Evolutionary conservation across 2,329 filamentous ascomycete species (phyloP), one percentile per base, ranked within the genome.

Genomic region (Trichoderma guizhouense): DNA sequence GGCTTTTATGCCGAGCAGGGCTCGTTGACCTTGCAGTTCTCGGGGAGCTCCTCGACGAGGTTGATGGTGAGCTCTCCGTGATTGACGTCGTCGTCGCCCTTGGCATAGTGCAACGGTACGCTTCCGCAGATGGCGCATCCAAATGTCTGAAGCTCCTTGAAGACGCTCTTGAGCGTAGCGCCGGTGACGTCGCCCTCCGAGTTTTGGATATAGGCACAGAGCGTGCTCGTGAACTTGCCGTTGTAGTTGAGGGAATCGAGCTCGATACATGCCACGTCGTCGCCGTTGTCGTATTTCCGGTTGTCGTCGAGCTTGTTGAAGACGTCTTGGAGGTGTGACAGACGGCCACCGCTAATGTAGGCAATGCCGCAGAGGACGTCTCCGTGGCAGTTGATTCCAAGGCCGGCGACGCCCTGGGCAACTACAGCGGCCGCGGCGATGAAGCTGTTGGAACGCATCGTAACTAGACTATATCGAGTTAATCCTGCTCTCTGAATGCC

Each of bases 381-480:
- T 26, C 69, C 69, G 7, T 57, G 34, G 9, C 69, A 71, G 63
- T 71, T 71, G 39, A 71, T 71, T 14, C 69, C 69, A 6, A 67
- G 47, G 21, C 61, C 69, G 15, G 34, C 28, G 14, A 15, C 69
- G 36, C 63, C 39, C 28, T 71, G 63, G 8, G 68, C 60, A 15
- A 51, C 47, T 21, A 43, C 67, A 15, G 43, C 26, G 39, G 67
- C 67, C 7, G 51, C 15, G 57, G 39, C 36, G 36, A 62, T 36
- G 39, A 69, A 53, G 30, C 30, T 53, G 39, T 34, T 53, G 55
- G 11, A 53, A 69, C 57, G 67, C 67, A 69, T 69, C 11, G 57
- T 3, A 43, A 26, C 67, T 51, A 47, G 36, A 61, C 36, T 47
- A 9, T 57, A n/a, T 57, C 18, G 14, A 47, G 26, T 61, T 51